Evolutionary conservation across 2,329 filamentous ascomycete genomes (phyloP), one percentile per base, ranked within the genome.

Genomic region (Rhynchosporium secalis): DNA sequence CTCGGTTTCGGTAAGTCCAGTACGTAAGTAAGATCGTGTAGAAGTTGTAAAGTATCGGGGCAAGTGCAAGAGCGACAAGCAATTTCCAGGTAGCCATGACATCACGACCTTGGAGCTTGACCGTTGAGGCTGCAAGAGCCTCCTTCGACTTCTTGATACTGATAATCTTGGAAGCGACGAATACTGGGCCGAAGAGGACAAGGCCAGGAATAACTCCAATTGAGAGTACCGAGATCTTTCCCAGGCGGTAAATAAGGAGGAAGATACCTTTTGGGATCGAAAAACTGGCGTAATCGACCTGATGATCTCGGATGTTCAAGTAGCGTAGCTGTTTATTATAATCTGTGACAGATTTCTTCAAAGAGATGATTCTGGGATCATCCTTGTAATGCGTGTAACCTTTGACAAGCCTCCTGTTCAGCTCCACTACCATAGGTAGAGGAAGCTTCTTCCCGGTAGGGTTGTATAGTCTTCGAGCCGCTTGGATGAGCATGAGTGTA

Each of bases 61-160:
- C 90, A 62, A 96, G 84, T 1, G 89, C 65, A 57, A 68, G 66
- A 58, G 66, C 66, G 41, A 68, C 66, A 4, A 68, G 61, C 20
- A 96, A 84, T 76, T 96, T 96, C 92, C 92, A 96, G 0, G 92
- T 96, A 0, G 92, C 91, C 81, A 96, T 92, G 59, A 96, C 92
- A 75, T 96, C 92, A 63, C 88, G 86, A 28, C 90, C 92, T 73
- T 92, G 88, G 61, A 96, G 86, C 77, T 96, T 96, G 75, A 96
- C 92, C 0, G 89, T 89, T 5, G 91, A 96, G 13, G 88, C 91
- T 15, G 91, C 92, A 62, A 96, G 80, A 2, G 92, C 92, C 76
- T 92, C 89, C 72, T 86, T 87, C 9, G 92, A 91, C 77, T 96
- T 96, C 70, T 86, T 86, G 61, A 85, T 84, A 62, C 90, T 95